Base-by-base conservation (phyloP, 2,329 filamentous ascomycete species). In the Diplodia scrobiculata region DNA sequence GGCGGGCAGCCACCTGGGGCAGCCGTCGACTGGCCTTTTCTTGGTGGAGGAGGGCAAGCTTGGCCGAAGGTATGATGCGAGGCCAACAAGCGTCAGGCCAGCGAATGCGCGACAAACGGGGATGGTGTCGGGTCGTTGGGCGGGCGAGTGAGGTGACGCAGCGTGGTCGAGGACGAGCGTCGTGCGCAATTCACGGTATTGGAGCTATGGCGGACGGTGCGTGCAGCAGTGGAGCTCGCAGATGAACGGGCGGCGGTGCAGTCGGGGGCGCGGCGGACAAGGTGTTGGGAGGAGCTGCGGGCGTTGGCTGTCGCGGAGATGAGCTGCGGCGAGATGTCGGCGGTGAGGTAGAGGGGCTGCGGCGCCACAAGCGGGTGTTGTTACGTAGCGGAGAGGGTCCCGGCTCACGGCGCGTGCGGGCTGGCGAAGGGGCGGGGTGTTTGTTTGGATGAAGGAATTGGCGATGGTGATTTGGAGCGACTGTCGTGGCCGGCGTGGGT, bases 281-380 rank as follows among this genome's bases (percentile, higher is more conserved):
- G 38, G 63, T 55, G 63, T 65, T 55, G 63, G 51, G 63, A 65
- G 63, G 51, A 53, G 62, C 25, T 65, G 51, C 45, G 63, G 63
- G 58, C 58, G 58, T 51, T 55, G 25, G 62, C 36, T 45, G 63
- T 66, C 63, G 63, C 63, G 63, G 63, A 66, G 63, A 65, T 54
- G 63, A 58, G 63, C 19, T 58, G 63, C 63, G 63, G 52, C 41
- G 63, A 53, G 52, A 54, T 55, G 63, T 66, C 51, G 63, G 63
- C 63, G 63, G 63, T 65, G 63, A 66, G 32, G 41, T 32, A 66
- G 63, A 51, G 63, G 53, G 63, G 63, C 27, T 48, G 41, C 63
- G 25, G 63, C n/a, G 63, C 63, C 63, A 48, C 62, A 48, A 53
- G 51, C 52, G 53, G 45, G 14, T 14, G 63, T 27, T 48, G 51